Conservation (phyloP, 148 eudicot genomes). For the Tetragonia tetragonoides region DNA sequence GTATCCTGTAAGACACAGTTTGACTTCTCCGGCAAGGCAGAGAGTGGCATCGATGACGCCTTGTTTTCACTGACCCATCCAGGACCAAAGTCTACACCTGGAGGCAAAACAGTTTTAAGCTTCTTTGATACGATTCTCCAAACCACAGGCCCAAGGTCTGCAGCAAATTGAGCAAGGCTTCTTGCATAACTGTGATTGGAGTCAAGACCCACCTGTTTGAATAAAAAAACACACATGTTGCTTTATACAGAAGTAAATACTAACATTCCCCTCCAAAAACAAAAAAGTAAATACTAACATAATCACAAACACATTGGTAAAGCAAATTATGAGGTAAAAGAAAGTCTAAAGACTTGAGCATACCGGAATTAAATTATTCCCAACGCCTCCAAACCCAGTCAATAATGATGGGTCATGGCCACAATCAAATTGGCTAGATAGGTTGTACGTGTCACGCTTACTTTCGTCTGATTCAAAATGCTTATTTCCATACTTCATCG, state of each 20-base stretch:
- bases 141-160: conserved; percentile 70
- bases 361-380: conserved; percentile 55
- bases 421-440: conserved; percentile 33
- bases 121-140: conserved; percentile 73
- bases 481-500: conserved; percentile 57
- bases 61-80: conserved; percentile 75
- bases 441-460: conserved; percentile 69
- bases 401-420: conserved; percentile 35
- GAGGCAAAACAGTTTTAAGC: conserved; percentile 52
- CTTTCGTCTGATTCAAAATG: conserved; percentile 51
- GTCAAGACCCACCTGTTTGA: conserved; percentile 60
- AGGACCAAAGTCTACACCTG: conserved; percentile 68
- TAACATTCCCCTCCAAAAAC: not conserved
- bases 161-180: conserved; percentile 80
- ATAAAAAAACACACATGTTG: not conserved
- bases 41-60: conserved; percentile 23
- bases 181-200: conserved; percentile 70
- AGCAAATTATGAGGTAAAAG: conserved; percentile 1
- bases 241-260: not conserved
- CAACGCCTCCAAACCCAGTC: conserved; percentile 33
- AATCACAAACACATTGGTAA: not conserved
- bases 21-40: conserved; percentile 34
- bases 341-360: conserved; percentile 12
- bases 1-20: conserved; percentile 23
- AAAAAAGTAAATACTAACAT: not conserved